phyloP scores from a whole-genome alignment of 306 rosid species.

The Castanopsis chinensis region DNA sequence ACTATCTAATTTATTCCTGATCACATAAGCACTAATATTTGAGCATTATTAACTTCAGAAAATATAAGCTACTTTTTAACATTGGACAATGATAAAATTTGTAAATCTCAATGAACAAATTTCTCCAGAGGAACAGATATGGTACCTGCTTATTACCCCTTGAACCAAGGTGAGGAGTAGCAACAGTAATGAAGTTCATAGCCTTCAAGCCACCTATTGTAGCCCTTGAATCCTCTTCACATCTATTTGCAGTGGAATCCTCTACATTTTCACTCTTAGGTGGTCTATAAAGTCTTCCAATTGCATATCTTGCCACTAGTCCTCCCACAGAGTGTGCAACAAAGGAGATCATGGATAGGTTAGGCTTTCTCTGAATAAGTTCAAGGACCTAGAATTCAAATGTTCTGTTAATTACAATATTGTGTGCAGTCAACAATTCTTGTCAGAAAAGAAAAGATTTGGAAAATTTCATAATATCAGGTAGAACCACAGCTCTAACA shows the following conservation, averaged over 20 bases:
- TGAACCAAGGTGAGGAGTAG: conserved; percentile 98
- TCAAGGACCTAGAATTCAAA: conserved; percentile 57
- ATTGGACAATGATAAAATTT: neutral
- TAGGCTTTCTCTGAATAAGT: conserved; percentile 68
- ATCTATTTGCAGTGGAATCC: conserved; percentile 30
- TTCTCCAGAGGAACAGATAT: neutral
- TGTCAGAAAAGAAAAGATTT: conserved; percentile 7
- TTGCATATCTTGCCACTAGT: conserved; percentile 84
- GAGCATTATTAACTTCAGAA: neutral
- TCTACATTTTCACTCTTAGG: conserved; percentile 35
- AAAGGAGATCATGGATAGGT: conserved; percentile 70
- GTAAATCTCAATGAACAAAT: neutral
- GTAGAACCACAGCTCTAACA: conserved; percentile 3
- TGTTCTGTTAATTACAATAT: conserved; percentile 1
- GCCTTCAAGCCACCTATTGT: conserved; percentile 86
- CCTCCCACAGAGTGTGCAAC: conserved; percentile 98
- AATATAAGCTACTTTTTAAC: conserved; percentile 18
- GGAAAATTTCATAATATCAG: conserved; percentile 11
- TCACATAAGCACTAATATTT: neutral
- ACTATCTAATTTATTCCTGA: neutral
- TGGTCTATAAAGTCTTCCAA: conserved; percentile 77
- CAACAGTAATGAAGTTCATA: conserved; percentile 81
- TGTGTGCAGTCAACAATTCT: neutral
- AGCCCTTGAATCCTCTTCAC: conserved; percentile 40
- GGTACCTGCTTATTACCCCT: conserved; percentile 96